Evolutionary conservation across 768 basidiomycete species (phyloP).

Genomic region (Panellus pusillus): DNA sequence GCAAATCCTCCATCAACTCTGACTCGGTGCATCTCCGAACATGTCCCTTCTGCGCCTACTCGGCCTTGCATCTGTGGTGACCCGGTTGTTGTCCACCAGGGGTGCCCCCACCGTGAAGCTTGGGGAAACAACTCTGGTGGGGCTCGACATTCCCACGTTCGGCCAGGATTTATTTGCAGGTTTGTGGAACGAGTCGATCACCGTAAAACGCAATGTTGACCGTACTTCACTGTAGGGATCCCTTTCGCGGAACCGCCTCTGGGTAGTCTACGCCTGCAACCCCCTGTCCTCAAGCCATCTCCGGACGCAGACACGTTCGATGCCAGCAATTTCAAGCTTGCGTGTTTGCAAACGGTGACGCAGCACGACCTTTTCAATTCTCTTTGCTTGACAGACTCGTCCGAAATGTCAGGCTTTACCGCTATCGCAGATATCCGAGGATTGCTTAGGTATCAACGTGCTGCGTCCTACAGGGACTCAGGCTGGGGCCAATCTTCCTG

Average conservation of each 20-base stretch:
- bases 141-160: constrained; percentile 34
- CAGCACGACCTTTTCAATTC: background rate
- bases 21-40: no score
- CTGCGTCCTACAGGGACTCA: constrained; percentile 45
- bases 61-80: no score
- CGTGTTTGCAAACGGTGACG: constrained; percentile 18
- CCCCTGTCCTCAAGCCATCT: constrained; percentile 26
- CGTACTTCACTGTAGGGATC: constrained; percentile 19
- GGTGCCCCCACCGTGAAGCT: constrained; percentile 29
- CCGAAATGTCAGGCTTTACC: constrained; percentile 28
- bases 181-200: constrained; percentile 15
- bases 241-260: constrained; percentile 33
- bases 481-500: constrained; percentile 33
- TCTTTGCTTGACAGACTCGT: background rate
- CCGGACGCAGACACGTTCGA: constrained; percentile 26
- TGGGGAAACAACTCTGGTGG: constrained; percentile 39
- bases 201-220: background rate
- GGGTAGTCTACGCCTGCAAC: constrained; percentile 29
- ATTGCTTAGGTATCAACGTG: constrained; percentile 60
- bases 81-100: no score
- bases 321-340: constrained; percentile 29
- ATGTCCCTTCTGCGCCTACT: no score
- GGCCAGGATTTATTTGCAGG: constrained; percentile 44
- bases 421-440: constrained; percentile 46
- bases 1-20: no score